Percentiles rank a stretch among this genome's conserved stretches.
Conservation (phyloP, 1,284 basidiomycete genomes). For the Caloboletus firmus region DNA sequence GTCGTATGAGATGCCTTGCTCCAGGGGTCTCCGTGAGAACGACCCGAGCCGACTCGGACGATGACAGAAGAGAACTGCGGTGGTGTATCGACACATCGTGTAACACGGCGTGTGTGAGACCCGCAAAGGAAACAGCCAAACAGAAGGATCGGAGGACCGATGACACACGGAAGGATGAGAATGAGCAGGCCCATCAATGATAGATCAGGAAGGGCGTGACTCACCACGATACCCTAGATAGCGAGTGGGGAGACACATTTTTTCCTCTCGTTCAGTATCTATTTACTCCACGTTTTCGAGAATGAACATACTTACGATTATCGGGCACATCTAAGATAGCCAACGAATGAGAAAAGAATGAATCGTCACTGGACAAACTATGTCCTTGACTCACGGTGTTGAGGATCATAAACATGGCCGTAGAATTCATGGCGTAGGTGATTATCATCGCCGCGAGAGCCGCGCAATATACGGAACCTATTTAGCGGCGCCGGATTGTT, state of each 20-base stretch:
- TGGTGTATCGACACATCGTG: background rate
- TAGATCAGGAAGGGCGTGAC: background rate
- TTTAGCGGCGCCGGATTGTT: background rate
- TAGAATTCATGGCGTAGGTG: constrained; percentile 9
- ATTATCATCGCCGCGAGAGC: constrained; percentile 13
- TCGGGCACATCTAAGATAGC: constrained; percentile 10
- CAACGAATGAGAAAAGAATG: background rate
- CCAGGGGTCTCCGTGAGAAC: constrained; percentile 13
- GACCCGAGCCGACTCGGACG: constrained; percentile 21
- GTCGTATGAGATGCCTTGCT: background rate
- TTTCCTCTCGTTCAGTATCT: background rate
- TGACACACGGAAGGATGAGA: background rate
- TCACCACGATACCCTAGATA: constrained; percentile 18
- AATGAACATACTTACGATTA: constrained; percentile 15
- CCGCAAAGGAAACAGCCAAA: background rate
- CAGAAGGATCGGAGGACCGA: background rate
- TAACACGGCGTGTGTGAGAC: background rate
- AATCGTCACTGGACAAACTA: background rate
- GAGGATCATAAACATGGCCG: constrained; percentile 21
- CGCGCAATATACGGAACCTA: constrained; percentile 16
- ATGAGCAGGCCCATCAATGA: background rate
- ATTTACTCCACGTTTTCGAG: background rate
- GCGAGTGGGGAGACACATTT: background rate
- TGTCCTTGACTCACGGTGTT: constrained; percentile 6
- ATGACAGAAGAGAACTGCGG: constrained; percentile 14